Evolutionary conservation across 1,284 basidiomycete species (phyloP).

Genomic region (Taiwanofungus camphoratus): DNA sequence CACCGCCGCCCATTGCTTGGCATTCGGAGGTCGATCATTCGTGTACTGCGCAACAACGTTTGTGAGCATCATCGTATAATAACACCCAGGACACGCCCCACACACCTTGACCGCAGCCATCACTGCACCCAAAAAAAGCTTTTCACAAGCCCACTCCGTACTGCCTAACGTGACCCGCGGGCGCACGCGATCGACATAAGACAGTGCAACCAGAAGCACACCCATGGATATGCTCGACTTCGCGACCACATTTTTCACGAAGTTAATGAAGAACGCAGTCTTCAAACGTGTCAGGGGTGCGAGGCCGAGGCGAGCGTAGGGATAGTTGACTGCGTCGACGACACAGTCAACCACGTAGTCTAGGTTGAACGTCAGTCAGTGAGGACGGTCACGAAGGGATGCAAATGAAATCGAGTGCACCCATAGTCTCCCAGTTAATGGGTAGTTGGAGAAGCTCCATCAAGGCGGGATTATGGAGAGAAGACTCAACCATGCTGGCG

Average conservation of each 20-base stretch:
- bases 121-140: slow-evolving; percentile 60
- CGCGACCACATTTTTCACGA: slow-evolving; percentile 47
- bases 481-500: neutral
- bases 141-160: slow-evolving; percentile 61
- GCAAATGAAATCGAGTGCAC: neutral
- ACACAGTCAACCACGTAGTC: slow-evolving; percentile 56
- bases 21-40: neutral
- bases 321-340: slow-evolving; percentile 49
- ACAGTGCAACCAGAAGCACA: slow-evolving; percentile 49
- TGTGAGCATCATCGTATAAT: no score
- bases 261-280: slow-evolving; percentile 42
- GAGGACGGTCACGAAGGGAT: neutral
- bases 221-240: slow-evolving; percentile 50
- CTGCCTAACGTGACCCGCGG: no score
- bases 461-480: neutral
- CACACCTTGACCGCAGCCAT: slow-evolving; percentile 60
- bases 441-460: neutral
- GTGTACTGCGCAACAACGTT: no score
- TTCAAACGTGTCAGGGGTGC: slow-evolving; percentile 39
- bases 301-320: slow-evolving; percentile 26
- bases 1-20: neutral
- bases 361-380: slow-evolving; percentile 16
- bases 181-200: slow-evolving; percentile 54
- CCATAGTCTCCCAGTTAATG: slow-evolving; percentile 3
- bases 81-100: no score